Evolutionary conservation across 2,329 filamentous ascomycete species (phyloP), one percentile per base, ranked within the genome.

Genomic region (Verticillium klebahnii): DNA sequence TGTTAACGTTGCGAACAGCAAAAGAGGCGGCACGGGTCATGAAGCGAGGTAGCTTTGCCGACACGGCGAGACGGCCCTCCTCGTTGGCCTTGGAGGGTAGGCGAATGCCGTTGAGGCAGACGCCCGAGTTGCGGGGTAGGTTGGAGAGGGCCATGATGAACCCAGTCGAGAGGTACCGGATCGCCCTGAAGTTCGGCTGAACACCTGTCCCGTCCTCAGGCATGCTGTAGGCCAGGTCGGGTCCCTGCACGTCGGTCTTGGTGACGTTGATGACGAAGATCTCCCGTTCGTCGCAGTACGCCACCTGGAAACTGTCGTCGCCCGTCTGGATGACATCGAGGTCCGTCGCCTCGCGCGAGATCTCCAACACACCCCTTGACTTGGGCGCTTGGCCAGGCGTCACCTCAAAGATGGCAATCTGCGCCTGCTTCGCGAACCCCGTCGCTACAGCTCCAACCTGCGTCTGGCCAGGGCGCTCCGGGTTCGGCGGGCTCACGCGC

Each of bases 391-490:
- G 77, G 1, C 80, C 77, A 23, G 81, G 80, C 8, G 82, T 85
- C 19, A 88, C 86, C 71, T 91, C 85, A 72, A 97, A 96, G 52
- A 97, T 77, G 31, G 92, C 89, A 64, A 97, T 85, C 76, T 97
- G 90, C 14, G 89, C 85, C 57, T 89, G 80, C 63, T 87, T 87
- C 23, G 91, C 88, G 65, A 96, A 80, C 32, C 91, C 91, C 1
- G 92, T 93, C 11, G 92, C 89, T 63, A 90, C 87, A 14, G 87
- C 93, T 63, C 90, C 93, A 45, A 97, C 80, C 63, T 91, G 84
- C 54, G 84, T 82, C 62, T 80, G 78, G 23, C 80, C 81, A 55
- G 80, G 74, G 59, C 50, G 61, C 32, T 61, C 61, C 56, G 63
- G 61, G 56, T 78, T 76, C 60, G 81, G 81, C 62, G 77, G 75